Percentiles rank a stretch among this genome's conserved stretches.
These are phyloP conservation scores for Fusarium albosuccineum DNA, from an alignment of 2,329 filamentous ascomycete species.

Conservation along the genomic window DNA sequence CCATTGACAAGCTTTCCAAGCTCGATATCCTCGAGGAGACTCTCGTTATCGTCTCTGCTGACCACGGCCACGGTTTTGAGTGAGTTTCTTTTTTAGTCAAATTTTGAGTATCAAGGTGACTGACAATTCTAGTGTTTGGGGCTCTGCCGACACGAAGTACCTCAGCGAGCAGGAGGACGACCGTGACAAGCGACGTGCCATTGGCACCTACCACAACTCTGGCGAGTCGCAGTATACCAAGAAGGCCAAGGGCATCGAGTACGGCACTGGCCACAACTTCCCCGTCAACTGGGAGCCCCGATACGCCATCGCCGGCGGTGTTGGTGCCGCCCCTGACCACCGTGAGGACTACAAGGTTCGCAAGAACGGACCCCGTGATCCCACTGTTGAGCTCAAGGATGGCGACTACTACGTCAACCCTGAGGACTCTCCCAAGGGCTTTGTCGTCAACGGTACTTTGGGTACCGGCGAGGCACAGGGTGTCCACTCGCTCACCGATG, in stretches of 20 bases:
- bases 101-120: slow-evolving; percentile 14
- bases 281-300: slow-evolving; percentile 87
- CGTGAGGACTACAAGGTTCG: slow-evolving; percentile 82
- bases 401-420: slow-evolving; percentile 78
- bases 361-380: slow-evolving; percentile 72
- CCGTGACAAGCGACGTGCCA: slow-evolving; percentile 79
- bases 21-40: slow-evolving; percentile 80
- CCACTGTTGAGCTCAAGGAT: slow-evolving; percentile 66
- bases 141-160: slow-evolving; percentile 84
- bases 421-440: slow-evolving; percentile 73
- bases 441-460: slow-evolving; percentile 82
- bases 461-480: slow-evolving; percentile 73
- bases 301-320: slow-evolving; percentile 81
- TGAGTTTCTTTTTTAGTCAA: slow-evolving; percentile 39
- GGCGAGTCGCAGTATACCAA: slow-evolving; percentile 82
- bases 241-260: slow-evolving; percentile 69
- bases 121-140: slow-evolving; percentile 70
- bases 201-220: slow-evolving; percentile 80
- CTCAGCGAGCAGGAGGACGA: slow-evolving; percentile 73
- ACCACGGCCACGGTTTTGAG: slow-evolving; percentile 91
- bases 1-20: slow-evolving; percentile 75
- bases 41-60: slow-evolving; percentile 84
- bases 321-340: slow-evolving; percentile 79
- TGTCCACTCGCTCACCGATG: slow-evolving; percentile 82
- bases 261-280: slow-evolving; percentile 81